phyloP scores from a whole-genome alignment of 768 basidiomycete genomes.

The Lentinus tigrinus region DNA sequence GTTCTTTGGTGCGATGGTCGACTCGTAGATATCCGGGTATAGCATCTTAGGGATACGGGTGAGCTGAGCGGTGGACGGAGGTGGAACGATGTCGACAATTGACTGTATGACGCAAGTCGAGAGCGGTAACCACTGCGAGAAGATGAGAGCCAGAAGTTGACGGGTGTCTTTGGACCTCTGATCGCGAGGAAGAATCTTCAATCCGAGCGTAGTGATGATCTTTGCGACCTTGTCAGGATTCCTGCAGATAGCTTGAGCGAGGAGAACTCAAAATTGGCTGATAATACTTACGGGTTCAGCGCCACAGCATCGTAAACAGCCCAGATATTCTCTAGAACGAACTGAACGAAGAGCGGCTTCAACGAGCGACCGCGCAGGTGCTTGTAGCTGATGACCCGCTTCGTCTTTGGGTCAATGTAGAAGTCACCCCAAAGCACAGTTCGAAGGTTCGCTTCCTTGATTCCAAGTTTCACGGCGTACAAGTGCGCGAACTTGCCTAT shows the following conservation, averaged over 20 bases:
- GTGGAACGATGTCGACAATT: slow-evolving; percentile 90
- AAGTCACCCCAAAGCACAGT: slow-evolving; percentile 96
- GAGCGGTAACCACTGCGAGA: slow-evolving; percentile 94
- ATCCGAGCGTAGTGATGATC: slow-evolving; percentile 77
- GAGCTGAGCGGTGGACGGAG: slow-evolving; percentile 79
- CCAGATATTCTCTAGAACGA: slow-evolving; percentile 97
- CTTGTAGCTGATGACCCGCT: slow-evolving; percentile 87
- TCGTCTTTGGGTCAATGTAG: slow-evolving; percentile 94
- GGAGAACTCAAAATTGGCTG: not conserved
- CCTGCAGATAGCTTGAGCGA: not conserved
- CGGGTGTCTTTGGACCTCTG: slow-evolving; percentile 89
- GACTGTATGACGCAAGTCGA: slow-evolving; percentile 92
- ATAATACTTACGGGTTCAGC: slow-evolving; percentile 75
- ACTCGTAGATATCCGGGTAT: slow-evolving; percentile 71
- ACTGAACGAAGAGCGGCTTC: slow-evolving; percentile 96
- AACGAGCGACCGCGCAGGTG: slow-evolving; percentile 82
- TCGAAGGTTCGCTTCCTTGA: slow-evolving; percentile 83
- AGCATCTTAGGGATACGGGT: slow-evolving; percentile 89
- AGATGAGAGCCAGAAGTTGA: slow-evolving; percentile 79
- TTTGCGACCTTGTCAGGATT: slow-evolving; percentile 87
- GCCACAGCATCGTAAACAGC: slow-evolving; percentile 91
- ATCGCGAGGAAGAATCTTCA: slow-evolving; percentile 86
- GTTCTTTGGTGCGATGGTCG: slow-evolving; percentile 61
- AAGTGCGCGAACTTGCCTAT: slow-evolving; percentile 91
- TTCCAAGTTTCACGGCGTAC: slow-evolving; percentile 86